A percentile compares a stretch with the other conserved stretches of the same genome.
Conservation (phyloP, 345 rosid genomes). For the Ceriops zippeliana region DNA sequence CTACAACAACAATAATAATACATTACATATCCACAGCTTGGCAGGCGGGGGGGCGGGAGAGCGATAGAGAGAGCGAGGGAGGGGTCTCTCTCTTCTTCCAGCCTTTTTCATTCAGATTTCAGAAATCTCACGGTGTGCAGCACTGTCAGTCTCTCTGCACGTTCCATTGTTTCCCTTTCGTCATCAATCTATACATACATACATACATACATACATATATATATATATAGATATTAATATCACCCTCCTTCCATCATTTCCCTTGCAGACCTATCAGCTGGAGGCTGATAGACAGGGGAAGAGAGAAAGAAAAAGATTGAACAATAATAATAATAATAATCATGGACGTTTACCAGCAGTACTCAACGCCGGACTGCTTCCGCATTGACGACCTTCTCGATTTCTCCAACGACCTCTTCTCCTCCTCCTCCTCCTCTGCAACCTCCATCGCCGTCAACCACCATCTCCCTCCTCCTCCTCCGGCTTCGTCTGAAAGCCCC, state of each 20-base stretch:
- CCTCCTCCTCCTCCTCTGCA: conserved; percentile 33
- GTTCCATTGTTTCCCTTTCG: conserved; percentile 26
- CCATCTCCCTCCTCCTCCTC: conserved; percentile 21
- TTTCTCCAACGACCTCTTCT: conserved; percentile 52
- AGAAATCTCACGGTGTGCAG: not conserved
- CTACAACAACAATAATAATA: too few species aligned
- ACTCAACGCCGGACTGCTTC: conserved; percentile 42
- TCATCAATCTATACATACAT: conserved; percentile 5
- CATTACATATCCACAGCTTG: too few species aligned
- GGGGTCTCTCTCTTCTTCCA: not conserved
- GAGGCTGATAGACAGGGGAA: too few species aligned
- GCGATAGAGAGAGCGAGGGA: not conserved
- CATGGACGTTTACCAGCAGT: conserved; percentile 46
- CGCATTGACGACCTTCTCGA: conserved; percentile 76
- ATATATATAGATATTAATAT: too few species aligned
- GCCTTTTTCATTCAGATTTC: conserved; percentile 3
- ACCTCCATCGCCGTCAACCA: conserved; percentile 21
- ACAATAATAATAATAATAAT: conserved; percentile 11
- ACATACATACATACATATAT: too few species aligned
- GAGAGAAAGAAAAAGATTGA: not conserved
- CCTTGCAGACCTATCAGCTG: too few species aligned
- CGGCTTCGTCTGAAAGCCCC: conserved; percentile 12
- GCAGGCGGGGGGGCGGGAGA: too few species aligned
- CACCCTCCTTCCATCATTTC: too few species aligned
- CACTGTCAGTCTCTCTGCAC: conserved; percentile 33